Evolutionary conservation across 768 basidiomycete species (phyloP), one percentile per base, ranked within the genome.

Genomic region (Boletus reticulatus): DNA sequence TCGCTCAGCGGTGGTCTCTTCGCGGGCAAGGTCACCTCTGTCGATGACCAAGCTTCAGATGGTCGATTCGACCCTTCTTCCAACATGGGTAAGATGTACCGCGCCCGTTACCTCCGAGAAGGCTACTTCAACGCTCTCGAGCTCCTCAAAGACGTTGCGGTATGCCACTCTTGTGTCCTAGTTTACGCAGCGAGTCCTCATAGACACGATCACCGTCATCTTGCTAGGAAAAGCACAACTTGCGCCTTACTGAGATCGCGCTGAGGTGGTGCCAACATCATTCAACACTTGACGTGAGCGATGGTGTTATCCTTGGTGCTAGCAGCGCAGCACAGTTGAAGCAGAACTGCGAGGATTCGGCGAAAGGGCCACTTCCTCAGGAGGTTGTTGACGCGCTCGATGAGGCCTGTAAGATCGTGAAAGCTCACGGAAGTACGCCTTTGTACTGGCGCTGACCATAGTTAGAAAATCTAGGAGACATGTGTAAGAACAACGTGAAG

Each of bases 201-300:
- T 6, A 14, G 16, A 46, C 13, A 20, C 11, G n/a, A 9, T 17
- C 16, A 14, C 14, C 4, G 0, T 41, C 7, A 14, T 37, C 27
- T 14, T 41, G 27, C 22, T 36, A 61, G 61, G 52, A 76, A 36
- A 78, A 75, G 47, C 72, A 84, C 56, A 58, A 68, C 42, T 64
- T 86, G 4, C 76, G 77, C 0, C 68, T 83, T 53, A 73, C 77
- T 4, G 83, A 85, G 67, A 75, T 83, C 4, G 81, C 84, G 1
- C 69, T 84, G 45, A 75, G 84, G n/a, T 87, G 84, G 84, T 72
- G 79, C 48, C 80, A 83, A 50, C 78, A 85, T 54, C 84, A 86
- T 57, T 81, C 79, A 7, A 53, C 72, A 3, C 62, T 85, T 47
- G 75, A 61, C 32, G 68, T 69, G 1, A 48, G 57, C 27, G 80